These are phyloP conservation scores for Blakeslea trispora DNA, from an alignment of 371 early-diverging fungal genomes.

Conservation along the genomic window DNA sequence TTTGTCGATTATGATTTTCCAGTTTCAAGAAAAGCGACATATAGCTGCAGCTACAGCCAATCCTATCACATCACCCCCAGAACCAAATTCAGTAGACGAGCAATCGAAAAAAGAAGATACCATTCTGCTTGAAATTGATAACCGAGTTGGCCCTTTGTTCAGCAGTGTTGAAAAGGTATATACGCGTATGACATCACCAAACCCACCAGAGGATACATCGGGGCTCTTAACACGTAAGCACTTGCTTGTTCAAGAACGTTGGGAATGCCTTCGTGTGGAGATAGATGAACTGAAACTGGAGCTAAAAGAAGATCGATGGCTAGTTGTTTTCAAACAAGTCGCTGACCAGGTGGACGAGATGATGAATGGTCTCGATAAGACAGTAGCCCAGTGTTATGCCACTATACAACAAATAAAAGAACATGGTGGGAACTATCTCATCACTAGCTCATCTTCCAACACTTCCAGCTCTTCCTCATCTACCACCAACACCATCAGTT, in stretches of 20 bases:
- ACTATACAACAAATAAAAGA: slow-evolving; percentile 50
- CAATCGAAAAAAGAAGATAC: slow-evolving; percentile 37
- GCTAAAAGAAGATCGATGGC: slow-evolving; percentile 62
- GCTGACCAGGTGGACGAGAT: slow-evolving; percentile 61
- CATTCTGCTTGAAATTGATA: slow-evolving; percentile 55
- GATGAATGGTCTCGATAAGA: slow-evolving; percentile 63
- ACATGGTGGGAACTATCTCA: slow-evolving; percentile 12
- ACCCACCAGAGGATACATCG: slow-evolving; percentile 32
- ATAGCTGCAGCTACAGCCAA: slow-evolving; percentile 2
- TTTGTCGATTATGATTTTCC: slow-evolving; percentile 44
- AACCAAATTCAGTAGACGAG: slow-evolving; percentile 10
- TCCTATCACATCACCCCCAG: not conserved
- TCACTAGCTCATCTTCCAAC: slow-evolving; percentile 6
- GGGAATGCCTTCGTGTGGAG: slow-evolving; percentile 49
- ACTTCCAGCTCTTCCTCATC: slow-evolving; percentile 14
- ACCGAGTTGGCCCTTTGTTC: slow-evolving; percentile 54
- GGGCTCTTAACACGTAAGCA: slow-evolving; percentile 43
- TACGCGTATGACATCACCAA: slow-evolving; percentile 46
- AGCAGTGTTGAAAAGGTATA: slow-evolving; percentile 55
- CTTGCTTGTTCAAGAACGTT: slow-evolving; percentile 42
- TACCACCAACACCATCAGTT: slow-evolving; percentile 5
- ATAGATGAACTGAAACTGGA: slow-evolving; percentile 58
- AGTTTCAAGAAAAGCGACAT: slow-evolving; percentile 43
- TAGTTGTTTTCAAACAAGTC: slow-evolving; percentile 58
- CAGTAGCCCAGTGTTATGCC: slow-evolving; percentile 55